Base-by-base conservation (phyloP, 2,329 filamentous ascomycete genomes). In the Graphilbum fragrans region DNA sequence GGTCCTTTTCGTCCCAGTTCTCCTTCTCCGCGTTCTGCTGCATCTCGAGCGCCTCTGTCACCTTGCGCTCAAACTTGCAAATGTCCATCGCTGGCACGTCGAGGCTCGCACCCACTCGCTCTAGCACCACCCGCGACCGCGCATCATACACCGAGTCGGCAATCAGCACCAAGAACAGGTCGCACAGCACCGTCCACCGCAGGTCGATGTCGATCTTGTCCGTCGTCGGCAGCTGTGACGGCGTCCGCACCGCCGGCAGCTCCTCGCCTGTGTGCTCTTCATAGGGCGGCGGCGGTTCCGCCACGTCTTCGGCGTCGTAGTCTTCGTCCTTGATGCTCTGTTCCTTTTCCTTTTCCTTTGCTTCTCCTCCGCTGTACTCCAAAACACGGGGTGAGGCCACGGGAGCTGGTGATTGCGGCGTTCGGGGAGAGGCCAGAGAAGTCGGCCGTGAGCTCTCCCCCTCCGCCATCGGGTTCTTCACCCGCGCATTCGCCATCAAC, bases 21-120 rank as follows among this genome's bases (percentile, higher is more conserved):
- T 98, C 92, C 54, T 90, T 93, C 48, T 87, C 83, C 6, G 86
- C 86, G 37, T 84, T 80, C 59, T 96, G 87, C 61, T 96, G 90
- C 86, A 98, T 95, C 60, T 98, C 92, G 19, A 98, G 67, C 1
- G 92, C 87, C 60, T 98, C 92, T 8, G 92, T 95, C 6, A 98
- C 86, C 41, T 87, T 82, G 64, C 95, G 96, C 63, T 98, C 92
- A 54, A 98, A 98, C 32, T 86, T 80, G 60, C 87, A 94, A 44
- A 96, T 94, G 50, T 98, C 92, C 41, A 93, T 68, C 86, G 86
- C 94, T 12, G 81, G 73, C 8, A 98, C 80, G 34, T 84, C 78
- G 51, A 98, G 72, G 46, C 82, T 81, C 40, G 76, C 71, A 29
- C 82, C 92, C 1, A 96, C 86, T 42, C 76, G 71, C 60, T 96